Percentiles rank a stretch among this genome's conserved stretches.
phyloP scores from a whole-genome alignment of 805 yeast genomes.

The Blastobotrys parvus region DNA sequence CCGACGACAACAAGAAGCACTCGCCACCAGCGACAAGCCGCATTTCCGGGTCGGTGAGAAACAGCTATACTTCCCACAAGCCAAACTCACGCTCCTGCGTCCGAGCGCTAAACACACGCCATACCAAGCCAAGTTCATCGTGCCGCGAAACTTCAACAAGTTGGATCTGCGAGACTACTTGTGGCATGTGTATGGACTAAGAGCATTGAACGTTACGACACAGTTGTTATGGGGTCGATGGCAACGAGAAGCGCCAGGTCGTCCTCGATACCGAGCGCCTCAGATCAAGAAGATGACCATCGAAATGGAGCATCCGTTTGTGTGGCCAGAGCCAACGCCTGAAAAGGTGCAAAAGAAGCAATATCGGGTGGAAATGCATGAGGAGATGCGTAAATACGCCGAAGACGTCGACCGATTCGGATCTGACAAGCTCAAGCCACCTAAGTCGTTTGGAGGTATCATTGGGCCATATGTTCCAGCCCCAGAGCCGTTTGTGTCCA shows the following conservation, averaged over 20 bases:
- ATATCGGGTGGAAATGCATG: constrained; percentile 29
- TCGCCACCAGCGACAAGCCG: constrained; percentile 41
- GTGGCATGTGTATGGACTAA: constrained; percentile 79
- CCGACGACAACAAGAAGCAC: constrained; percentile 10
- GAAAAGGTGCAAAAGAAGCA: constrained; percentile 27
- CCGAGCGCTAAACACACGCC: constrained; percentile 98
- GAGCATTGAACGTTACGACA: constrained; percentile 83
- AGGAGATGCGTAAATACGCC: constrained; percentile 45
- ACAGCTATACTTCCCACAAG: constrained; percentile 76
- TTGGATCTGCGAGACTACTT: constrained; percentile 90
- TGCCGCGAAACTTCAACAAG: constrained; percentile 89
- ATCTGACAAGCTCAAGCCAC: constrained; percentile 60
- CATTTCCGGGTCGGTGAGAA: constrained; percentile 79
- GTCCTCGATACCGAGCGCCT: constrained; percentile 66
- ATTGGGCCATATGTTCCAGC: constrained; percentile 49
- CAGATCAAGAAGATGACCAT: constrained; percentile 94
- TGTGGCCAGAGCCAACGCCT: constrained; percentile 71
- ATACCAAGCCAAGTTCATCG: constrained; percentile 91
- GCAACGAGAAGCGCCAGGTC: constrained; percentile 47
- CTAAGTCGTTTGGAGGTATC: constrained; percentile 68
- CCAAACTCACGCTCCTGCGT: constrained; percentile 67
- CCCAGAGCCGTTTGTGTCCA: constrained; percentile 60
- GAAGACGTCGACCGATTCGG: constrained; percentile 47
- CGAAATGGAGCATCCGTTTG: constrained; percentile 90
- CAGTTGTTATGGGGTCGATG: constrained; percentile 71